phyloP scores from a whole-genome alignment of 2,329 filamentous ascomycete species.

The Calonectria honghensis region DNA sequence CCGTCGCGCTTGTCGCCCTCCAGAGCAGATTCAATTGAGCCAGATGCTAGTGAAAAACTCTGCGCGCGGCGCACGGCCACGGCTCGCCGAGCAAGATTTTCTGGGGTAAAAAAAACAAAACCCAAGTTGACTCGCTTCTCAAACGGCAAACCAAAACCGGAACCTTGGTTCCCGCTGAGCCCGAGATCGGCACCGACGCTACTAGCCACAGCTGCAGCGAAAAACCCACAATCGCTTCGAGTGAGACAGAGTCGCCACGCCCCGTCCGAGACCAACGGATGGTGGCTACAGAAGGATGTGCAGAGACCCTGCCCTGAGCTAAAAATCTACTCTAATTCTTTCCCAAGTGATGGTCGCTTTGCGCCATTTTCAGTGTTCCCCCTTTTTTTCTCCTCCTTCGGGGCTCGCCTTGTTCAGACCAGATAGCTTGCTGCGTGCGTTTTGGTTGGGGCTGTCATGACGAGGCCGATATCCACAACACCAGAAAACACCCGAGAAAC shows the following conservation, averaged over 20 bases:
- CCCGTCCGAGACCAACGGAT: not conserved
- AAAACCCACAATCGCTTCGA: not conserved
- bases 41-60: slow-evolving; percentile 15
- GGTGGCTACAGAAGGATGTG: slow-evolving; percentile 7
- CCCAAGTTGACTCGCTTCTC: not conserved
- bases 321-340: slow-evolving; percentile 28
- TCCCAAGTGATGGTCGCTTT: not conserved
- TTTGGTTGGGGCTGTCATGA: slow-evolving; percentile 25
- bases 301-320: not conserved
- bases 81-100: not conserved
- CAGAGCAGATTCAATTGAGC: not conserved
- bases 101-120: not conserved
- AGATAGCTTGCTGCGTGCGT: not conserved
- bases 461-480: slow-evolving; percentile 30
- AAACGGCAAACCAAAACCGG: not conserved
- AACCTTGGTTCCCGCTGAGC: not conserved
- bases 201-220: too few relatives aligned
- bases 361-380: slow-evolving; percentile 27
- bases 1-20: not conserved
- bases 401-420: slow-evolving; percentile 5
- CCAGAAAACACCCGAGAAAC: slow-evolving; percentile 34
- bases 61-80: not conserved
- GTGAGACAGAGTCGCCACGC: not conserved
- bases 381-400: not conserved
- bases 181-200: not conserved